These are phyloP conservation scores for Ramaria sp. DNA, from an alignment of 768 basidiomycete species.

Conservation along the genomic window DNA sequence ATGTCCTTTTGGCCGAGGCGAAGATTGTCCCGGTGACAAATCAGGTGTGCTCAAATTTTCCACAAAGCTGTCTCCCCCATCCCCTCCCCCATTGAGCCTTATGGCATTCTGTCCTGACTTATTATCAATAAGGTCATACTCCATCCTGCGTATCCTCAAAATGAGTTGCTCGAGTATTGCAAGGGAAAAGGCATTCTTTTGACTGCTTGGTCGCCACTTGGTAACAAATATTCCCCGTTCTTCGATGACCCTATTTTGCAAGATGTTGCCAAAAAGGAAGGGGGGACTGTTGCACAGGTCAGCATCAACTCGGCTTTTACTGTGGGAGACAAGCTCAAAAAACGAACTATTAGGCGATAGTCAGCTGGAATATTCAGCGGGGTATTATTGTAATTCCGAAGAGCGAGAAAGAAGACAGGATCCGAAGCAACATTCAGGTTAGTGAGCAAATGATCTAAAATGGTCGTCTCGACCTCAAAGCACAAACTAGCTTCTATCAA, in stretches of 20 bases:
- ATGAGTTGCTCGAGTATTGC: slow-evolving; percentile 61
- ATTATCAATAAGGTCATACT: slow-evolving; percentile 40
- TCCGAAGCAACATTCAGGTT: neutral
- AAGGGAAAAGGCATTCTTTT: slow-evolving; percentile 61
- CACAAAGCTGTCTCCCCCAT: too few relatives aligned
- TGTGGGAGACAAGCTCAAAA: neutral
- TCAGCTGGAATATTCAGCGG: slow-evolving; percentile 69
- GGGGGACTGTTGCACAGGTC: slow-evolving; percentile 27
- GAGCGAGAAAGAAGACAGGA: slow-evolving; percentile 34
- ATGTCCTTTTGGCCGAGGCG: slow-evolving; percentile 58
- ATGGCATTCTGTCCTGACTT: neutral
- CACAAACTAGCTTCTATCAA: neutral
- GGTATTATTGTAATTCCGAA: slow-evolving; percentile 87
- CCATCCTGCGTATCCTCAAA: slow-evolving; percentile 71
- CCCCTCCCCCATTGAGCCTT: too few relatives aligned
- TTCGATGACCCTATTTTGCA: slow-evolving; percentile 25
- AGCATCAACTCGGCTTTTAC: neutral
- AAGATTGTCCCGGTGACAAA: slow-evolving; percentile 67
- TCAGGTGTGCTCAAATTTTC: slow-evolving; percentile 30
- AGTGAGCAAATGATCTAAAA: neutral
- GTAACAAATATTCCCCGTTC: slow-evolving; percentile 53
- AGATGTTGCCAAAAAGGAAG: slow-evolving; percentile 28
- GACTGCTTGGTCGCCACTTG: slow-evolving; percentile 64
- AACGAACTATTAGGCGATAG: slow-evolving; percentile 45
- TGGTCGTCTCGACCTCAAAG: neutral